Percentiles rank a stretch among this genome's conserved stretches.
These are phyloP conservation scores for Luffa aegyptiaca DNA, from an alignment of 306 rosid genomes.

Conservation along the genomic window DNA sequence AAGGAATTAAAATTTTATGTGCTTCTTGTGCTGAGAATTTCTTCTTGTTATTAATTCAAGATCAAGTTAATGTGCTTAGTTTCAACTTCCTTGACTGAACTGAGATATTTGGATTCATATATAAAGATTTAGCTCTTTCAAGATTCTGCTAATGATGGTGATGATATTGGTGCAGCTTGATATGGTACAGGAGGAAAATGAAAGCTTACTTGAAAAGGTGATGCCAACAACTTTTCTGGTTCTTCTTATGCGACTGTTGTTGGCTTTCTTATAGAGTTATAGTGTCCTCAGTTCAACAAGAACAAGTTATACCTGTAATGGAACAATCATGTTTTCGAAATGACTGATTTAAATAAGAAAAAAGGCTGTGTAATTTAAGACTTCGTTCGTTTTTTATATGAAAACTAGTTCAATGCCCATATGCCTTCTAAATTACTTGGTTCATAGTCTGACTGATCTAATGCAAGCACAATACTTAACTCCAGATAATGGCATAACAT, in stretches of 20 bases:
- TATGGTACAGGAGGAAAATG: conserved; percentile 95
- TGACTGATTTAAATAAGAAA: neutral
- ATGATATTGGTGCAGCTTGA: conserved; percentile 66
- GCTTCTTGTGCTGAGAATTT: neutral
- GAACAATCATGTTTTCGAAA: neutral
- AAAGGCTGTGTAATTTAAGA: neutral
- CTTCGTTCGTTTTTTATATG: neutral
- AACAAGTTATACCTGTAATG: neutral
- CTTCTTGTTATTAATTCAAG: neutral
- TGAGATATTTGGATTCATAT: neutral
- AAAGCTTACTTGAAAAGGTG: conserved; percentile 77
- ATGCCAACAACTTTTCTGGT: conserved; percentile 25
- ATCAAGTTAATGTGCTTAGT: neutral
- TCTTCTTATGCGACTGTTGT: neutral
- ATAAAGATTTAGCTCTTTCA: neutral
- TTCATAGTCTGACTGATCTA: neutral
- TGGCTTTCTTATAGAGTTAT: neutral
- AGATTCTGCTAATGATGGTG: conserved; percentile 16
- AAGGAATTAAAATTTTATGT: neutral
- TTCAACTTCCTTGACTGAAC: neutral
- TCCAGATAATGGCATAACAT: neutral
- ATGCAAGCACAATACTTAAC: neutral
- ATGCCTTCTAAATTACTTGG: neutral
- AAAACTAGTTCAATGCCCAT: neutral
- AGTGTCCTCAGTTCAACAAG: neutral